Evolutionary conservation across 768 basidiomycete genomes (phyloP).

Genomic region (Panus rudis): DNA sequence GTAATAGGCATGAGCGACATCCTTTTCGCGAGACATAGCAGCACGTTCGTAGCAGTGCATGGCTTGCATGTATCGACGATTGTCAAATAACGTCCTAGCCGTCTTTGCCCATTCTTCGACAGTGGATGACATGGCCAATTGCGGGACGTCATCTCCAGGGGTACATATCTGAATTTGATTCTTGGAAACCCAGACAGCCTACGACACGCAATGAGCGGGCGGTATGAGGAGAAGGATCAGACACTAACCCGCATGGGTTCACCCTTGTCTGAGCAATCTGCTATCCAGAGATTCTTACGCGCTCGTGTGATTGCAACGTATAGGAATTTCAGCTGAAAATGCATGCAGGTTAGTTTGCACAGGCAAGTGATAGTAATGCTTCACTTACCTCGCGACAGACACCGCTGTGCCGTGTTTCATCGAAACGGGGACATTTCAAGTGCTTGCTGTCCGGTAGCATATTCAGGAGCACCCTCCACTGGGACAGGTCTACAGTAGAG

Average conservation of each 20-base stretch:
- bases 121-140: slow-evolving; percentile 48
- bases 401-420: slow-evolving; percentile 42
- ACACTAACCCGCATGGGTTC: slow-evolving; percentile 50
- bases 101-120: slow-evolving; percentile 38
- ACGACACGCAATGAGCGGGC: neutral
- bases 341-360: too few relatives aligned
- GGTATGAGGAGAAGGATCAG: neutral
- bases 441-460: slow-evolving; percentile 22
- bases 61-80: slow-evolving; percentile 45
- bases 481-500: slow-evolving; percentile 40
- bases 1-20: slow-evolving; percentile 45
- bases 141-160: slow-evolving; percentile 42
- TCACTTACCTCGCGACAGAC: slow-evolving; percentile 50
- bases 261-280: slow-evolving; percentile 49
- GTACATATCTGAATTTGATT: slow-evolving; percentile 41
- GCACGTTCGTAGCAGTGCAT: slow-evolving; percentile 50
- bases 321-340: slow-evolving; percentile 55
- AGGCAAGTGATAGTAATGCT: neutral
- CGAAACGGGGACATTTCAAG: slow-evolving; percentile 34
- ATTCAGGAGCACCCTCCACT: slow-evolving; percentile 57
- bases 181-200: slow-evolving; percentile 47
- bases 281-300: slow-evolving; percentile 63
- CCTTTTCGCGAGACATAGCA: slow-evolving; percentile 31
- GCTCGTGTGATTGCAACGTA: slow-evolving; percentile 71
- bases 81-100: slow-evolving; percentile 33